These are phyloP conservation scores for Fusarium nurragi DNA, from an alignment of 2,329 filamentous ascomycete genomes.

Conservation along the genomic window DNA sequence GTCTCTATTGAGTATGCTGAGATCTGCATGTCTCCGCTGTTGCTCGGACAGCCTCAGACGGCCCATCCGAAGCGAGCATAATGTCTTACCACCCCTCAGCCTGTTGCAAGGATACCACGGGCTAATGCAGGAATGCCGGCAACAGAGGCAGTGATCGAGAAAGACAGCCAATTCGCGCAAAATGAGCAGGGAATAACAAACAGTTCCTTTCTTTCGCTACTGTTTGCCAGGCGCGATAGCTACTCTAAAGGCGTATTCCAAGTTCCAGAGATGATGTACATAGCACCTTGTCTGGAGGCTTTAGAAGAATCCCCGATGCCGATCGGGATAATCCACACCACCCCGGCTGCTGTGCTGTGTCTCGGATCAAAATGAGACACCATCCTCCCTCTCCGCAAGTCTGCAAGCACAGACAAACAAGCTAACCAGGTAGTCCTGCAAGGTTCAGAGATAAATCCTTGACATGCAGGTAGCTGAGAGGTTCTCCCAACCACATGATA, in stretches of 20 bases:
- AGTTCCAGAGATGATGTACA: neutral
- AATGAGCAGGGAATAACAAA: neutral
- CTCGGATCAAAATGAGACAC: neutral
- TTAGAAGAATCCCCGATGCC: neutral
- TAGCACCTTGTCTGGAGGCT: neutral
- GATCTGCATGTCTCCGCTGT: constrained; percentile 14
- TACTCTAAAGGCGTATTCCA: neutral
- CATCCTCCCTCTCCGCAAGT: neutral
- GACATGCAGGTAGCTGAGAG: neutral
- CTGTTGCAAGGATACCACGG: neutral
- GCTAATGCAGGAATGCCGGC: constrained; percentile 6
- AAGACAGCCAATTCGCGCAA: neutral
- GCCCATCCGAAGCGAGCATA: constrained; percentile 6
- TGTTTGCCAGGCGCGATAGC: neutral
- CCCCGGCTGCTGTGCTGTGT: neutral
- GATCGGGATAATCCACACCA: neutral
- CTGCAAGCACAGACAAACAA: neutral
- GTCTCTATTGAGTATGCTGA: neutral
- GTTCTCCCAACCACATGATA: neutral
- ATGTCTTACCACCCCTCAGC: constrained; percentile 7
- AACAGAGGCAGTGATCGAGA: neutral
- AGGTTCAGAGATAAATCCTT: neutral
- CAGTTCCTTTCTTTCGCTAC: neutral
- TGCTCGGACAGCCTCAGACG: constrained; percentile 5
- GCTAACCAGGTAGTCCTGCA: neutral